Percentiles rank a stretch among this genome's conserved stretches.
Conservation (phyloP, 2,329 filamentous ascomycete species). For the Diaporthe vaccinii region DNA sequence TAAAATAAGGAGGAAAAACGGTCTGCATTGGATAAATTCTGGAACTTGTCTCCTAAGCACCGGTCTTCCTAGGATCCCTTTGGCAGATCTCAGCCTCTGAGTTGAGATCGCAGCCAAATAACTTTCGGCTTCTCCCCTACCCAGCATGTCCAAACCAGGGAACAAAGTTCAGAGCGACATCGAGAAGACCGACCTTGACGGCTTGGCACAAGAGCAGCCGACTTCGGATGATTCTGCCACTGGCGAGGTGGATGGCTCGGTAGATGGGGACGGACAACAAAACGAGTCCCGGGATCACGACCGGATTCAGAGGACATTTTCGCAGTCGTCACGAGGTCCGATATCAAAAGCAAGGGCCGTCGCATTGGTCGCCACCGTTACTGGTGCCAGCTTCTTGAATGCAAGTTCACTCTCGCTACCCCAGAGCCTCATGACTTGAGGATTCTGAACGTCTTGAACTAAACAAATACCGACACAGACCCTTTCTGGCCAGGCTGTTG, state of each 20-base stretch:
- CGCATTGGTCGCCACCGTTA: slow-evolving; percentile 66
- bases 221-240: slow-evolving; percentile 33
- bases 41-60: not conserved
- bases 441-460: slow-evolving; percentile 36
- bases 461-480: slow-evolving; percentile 54
- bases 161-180: not conserved
- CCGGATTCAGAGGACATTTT: slow-evolving; percentile 1
- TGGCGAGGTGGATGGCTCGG: slow-evolving; percentile 1
- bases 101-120: not conserved
- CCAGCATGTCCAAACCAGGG: not conserved
- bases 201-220: slow-evolving; percentile 17
- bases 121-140: not conserved
- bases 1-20: slow-evolving; percentile 3
- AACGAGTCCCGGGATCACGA: not conserved
- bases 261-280: not conserved
- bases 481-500: slow-evolving; percentile 69
- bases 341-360: slow-evolving; percentile 67
- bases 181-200: not conserved
- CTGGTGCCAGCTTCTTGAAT: slow-evolving; percentile 69
- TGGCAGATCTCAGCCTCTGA: not conserved
- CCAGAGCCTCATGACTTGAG: too few relatives aligned
- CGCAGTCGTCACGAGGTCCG: slow-evolving; percentile 35
- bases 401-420: slow-evolving; percentile 49
- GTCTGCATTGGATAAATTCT: not conserved
- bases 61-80: too few relatives aligned